Evolutionary conservation across 2,329 filamentous ascomycete species (phyloP), one percentile per base, ranked within the genome.

Genomic region (Gnomoniopsis smithogilvyi): DNA sequence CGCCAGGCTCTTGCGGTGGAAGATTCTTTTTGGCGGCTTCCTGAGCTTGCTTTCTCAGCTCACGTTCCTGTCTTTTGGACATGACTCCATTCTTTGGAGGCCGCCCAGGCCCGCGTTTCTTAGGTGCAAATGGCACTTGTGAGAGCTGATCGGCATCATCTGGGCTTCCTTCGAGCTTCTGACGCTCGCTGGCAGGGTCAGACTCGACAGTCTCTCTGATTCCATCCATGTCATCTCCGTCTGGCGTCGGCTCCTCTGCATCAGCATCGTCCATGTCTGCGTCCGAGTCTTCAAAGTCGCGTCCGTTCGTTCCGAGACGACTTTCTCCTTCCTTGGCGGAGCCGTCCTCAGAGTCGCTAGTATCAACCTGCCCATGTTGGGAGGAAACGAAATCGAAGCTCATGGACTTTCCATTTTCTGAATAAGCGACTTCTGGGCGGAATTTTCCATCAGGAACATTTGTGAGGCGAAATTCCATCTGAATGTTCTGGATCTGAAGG

Each of bases 81-180:
- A 92, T 91, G 69, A 92, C 82, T 30, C 90, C 90, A 67, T 93
- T 90, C 75, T 93, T 93, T 0, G 90, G 90, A 21, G 90, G 90
- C 55, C 90, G 79, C n/a, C 90, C 90, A 11, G 90, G 90, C 15
- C 90, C 90, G 65, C 90, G 86, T 63, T 89, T 87, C 73, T 85
- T 89, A 30, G 84, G 82, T 33, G 84, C 74, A 60, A 77, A 67
- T 22, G 73, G 64, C 12, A 55, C 19, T 19, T 59, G 56, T 41
- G 55, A 22, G 6, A 72, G 24, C 22, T 34, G 34, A 36, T 56
- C 54, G 3, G 22, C 24, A 3, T 51, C 72, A 10, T 76, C 73
- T 6, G 72, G 63, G 12, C n/a, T 70, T 67, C 17, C 67, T 60
- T 34, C 68, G 66, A 2, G 65, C 66, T 38, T 65, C 66, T 19